Percentiles rank a stretch among this genome's conserved stretches.
Evolutionary conservation across 805 yeast species (phyloP).

Genomic region (Zygosaccharomyces bailii): DNA sequence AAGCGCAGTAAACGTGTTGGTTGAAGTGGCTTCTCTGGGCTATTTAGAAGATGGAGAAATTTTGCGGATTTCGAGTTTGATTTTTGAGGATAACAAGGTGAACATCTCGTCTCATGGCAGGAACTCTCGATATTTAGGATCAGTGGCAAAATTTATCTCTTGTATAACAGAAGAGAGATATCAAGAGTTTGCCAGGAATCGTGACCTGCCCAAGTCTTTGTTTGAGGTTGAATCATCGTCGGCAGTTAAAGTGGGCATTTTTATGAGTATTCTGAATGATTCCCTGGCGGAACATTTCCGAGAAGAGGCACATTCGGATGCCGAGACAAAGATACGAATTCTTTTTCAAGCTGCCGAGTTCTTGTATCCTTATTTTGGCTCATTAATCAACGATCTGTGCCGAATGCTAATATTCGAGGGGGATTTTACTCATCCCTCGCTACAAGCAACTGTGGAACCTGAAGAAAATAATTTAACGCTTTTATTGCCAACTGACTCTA

Average conservation of each 20-base stretch:
- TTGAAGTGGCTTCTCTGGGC: constrained; percentile 56
- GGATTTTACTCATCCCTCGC: constrained; percentile 15
- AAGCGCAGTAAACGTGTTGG: constrained; percentile 49
- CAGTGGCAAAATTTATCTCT: constrained; percentile 54
- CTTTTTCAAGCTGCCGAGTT: constrained; percentile 36
- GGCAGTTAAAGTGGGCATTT: constrained; percentile 26
- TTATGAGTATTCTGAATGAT: constrained; percentile 26
- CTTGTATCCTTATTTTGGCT: constrained; percentile 28
- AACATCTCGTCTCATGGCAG: constrained; percentile 33
- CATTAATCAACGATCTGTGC: constrained; percentile 25
- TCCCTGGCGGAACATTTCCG: constrained; percentile 24
- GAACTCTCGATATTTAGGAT: constrained; percentile 37
- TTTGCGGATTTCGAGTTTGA: constrained; percentile 41
- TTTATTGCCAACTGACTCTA: constrained; percentile 24
- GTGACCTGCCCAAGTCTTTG: constrained; percentile 16
- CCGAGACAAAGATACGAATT: constrained; percentile 17
- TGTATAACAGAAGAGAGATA: constrained; percentile 42
- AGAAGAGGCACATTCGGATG: constrained; percentile 9
- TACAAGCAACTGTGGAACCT: constrained; percentile 1
- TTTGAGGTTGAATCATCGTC: constrained; percentile 18
- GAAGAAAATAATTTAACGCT: constrained; percentile 16
- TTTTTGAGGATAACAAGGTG: constrained; percentile 39
- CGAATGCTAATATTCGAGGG: constrained; percentile 26
- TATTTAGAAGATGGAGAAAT: constrained; percentile 60
- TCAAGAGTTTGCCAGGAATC: constrained; percentile 38